Evolutionary conservation across 208 protist genomes (phyloP), one percentile per base, ranked within the genome.

Genomic region (Strigomonas galati): DNA sequence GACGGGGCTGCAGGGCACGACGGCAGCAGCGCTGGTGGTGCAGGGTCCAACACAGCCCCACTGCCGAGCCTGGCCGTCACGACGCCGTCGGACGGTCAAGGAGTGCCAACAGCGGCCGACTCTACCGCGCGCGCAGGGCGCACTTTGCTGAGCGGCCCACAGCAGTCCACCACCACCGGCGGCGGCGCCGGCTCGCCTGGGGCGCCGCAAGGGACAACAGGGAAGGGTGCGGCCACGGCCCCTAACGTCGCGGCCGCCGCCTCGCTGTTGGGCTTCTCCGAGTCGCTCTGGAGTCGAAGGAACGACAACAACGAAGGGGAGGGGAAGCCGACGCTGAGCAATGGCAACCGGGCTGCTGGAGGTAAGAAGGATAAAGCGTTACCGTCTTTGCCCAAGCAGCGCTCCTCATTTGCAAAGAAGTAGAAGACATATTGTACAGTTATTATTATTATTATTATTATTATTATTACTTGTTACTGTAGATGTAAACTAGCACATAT

Each of bases 251-350:
- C 32, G 3, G 14, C n/a, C 4, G 4, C 44, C 1, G 32, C 23
- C 31, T 9, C 64, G 46, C 65, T 76, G 54, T 66, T 80, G 12
- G 52, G 43, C 9, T 65, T 67, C 56, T 64, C 64, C 5, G 75
- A 80, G 35, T 63, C 70, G 3, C 61, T 80, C 2, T 80, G 75
- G 75, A 57, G 65, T 27, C 28, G 55, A 40, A 24, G 51, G 7
- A 1, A 61, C 4, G 19, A 60, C 44, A n/a, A 5, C 44, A n/a
- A 21, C 17, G 3, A 23, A 1, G 26, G 12, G 32, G 40, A 15
- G 27, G 5, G 17, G 44, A 3, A 51, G 44, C 10, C 9, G 9
- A 3, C 44, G 44, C 44, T 21, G 44, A 17, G 17, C 44, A 17
- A 5, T 15, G 10, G n/a, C 19, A 4, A 4, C 9, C 44, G 10